Conservation (phyloP, 768 basidiomycete species). For the Trichaptum fuscoviolaceum region DNA sequence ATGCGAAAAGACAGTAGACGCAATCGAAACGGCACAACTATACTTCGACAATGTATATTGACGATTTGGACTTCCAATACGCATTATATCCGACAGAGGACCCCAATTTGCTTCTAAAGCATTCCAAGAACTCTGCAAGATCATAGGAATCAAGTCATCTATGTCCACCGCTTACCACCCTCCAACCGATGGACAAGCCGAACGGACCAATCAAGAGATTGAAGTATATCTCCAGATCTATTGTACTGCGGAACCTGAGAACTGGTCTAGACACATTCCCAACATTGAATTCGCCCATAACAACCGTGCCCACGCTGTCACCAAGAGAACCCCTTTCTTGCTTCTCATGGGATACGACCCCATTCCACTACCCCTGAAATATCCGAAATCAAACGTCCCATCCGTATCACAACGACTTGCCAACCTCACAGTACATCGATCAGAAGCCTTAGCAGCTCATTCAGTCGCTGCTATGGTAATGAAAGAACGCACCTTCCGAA, state of each 20-base stretch:
- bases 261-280: slow-evolving; percentile 28
- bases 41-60: slow-evolving; percentile 10
- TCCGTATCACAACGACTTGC: slow-evolving; percentile 11
- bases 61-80: slow-evolving; percentile 8
- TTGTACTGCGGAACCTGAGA: slow-evolving; percentile 23
- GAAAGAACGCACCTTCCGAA: too few species aligned
- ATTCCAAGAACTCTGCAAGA: slow-evolving; percentile 20
- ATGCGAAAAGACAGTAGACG: slow-evolving; percentile 1
- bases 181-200: slow-evolving; percentile 32
- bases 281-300: slow-evolving; percentile 30
- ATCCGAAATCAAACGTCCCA: slow-evolving; percentile 7
- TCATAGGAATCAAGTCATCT: slow-evolving; percentile 16
- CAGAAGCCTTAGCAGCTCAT: neutral
- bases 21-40: slow-evolving; percentile 7
- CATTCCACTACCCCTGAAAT: slow-evolving; percentile 6
- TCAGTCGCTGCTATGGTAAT: too few species aligned
- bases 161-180: slow-evolving; percentile 33
- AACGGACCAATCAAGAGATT: slow-evolving; percentile 26
- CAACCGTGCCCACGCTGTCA: slow-evolving; percentile 21
- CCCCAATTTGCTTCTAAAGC: slow-evolving; percentile 15
- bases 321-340: slow-evolving; percentile 28
- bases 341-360: slow-evolving; percentile 26
- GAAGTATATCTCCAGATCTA: slow-evolving; percentile 27
- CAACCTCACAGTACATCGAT: slow-evolving; percentile 10
- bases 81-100: slow-evolving; percentile 12